Base-by-base conservation (phyloP, 1,284 basidiomycete genomes). In the Marasmius sp. region DNA sequence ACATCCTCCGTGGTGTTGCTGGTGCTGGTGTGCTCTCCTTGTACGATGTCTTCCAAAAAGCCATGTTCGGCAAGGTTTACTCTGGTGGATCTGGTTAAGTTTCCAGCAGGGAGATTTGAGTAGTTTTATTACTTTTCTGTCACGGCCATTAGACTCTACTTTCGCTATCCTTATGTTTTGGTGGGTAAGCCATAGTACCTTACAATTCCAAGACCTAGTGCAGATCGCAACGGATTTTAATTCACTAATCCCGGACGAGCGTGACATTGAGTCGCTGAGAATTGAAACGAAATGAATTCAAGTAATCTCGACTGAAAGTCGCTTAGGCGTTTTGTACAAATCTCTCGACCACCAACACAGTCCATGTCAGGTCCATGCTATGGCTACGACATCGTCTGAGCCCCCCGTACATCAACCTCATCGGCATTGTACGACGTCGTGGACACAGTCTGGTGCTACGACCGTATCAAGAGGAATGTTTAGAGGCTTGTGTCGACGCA, bases 1-100 rank as follows among this genome's bases (percentile, higher is more conserved):
- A 97, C 85, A 95, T 97, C 70, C 93, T 97, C 72, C 95, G 95
- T 91, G 94, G 95, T 88, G 92, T 97, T 75, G 95, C 95, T 73
- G 95, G 95, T 83, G 95, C 95, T 79, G 95, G 95, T 94, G 95
- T 97, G 68, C 80, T 97, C 73, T 95, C 95, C 48, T 83, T 96
- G 65, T 95, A 95, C 79, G 93, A 97, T 87, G 92, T 95, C 82
- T 87, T 96, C 75, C 95, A 97, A 79, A 79, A 90, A 74, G 74
- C 95, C 70, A 80, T 95, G 82, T 96, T 96, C 81, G 94, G 94
- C 87, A 96, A 95, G 87, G 94, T 95, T 79, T 96, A 95, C 89
- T 89, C 93, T 70, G 93, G 92, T 82, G 89, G 86, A 72, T 82
- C 81, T 68, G 79, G 80, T 72, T 82, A 80, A 78, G 34, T 34